These are phyloP conservation scores for Sindora glabra DNA, from an alignment of 306 rosid genomes.

Conservation along the genomic window DNA sequence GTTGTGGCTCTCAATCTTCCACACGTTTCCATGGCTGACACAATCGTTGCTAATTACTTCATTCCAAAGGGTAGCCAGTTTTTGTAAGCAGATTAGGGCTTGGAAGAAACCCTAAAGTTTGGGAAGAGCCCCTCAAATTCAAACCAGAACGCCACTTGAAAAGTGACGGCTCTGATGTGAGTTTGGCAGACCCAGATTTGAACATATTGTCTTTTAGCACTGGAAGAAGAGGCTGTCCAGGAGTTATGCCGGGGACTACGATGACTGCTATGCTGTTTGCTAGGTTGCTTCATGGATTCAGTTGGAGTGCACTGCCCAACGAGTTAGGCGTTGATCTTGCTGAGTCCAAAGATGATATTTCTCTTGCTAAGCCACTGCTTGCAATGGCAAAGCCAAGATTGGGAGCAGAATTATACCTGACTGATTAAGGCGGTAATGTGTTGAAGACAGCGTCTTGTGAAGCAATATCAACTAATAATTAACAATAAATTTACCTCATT, in stretches of 20 bases:
- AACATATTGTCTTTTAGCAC: slow-evolving; percentile 14
- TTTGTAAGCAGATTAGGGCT: slow-evolving; percentile 22
- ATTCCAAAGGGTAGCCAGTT: slow-evolving; percentile 39
- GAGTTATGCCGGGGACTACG: neutral
- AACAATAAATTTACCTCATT: too few species aligned
- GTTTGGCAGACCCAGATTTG: slow-evolving; percentile 12
- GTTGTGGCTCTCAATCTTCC: slow-evolving; percentile 27
- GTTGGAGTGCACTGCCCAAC: neutral
- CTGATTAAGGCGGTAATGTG: too few species aligned
- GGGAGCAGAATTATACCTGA: too few species aligned
- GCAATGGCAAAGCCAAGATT: slow-evolving; percentile 10
- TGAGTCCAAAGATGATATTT: neutral
- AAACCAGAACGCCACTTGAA: slow-evolving; percentile 29
- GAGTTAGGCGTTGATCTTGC: neutral
- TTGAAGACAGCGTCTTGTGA: too few species aligned
- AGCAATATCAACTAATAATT: too few species aligned
- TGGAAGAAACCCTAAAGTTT: slow-evolving; percentile 10
- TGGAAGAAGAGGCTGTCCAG: slow-evolving; percentile 13
- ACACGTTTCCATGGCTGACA: slow-evolving; percentile 21
- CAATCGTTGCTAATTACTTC: slow-evolving; percentile 19
- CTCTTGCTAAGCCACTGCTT: neutral
- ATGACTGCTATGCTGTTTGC: slow-evolving; percentile 2
- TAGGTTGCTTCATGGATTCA: slow-evolving; percentile 24
- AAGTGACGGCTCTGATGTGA: neutral
- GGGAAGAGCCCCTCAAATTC: slow-evolving; percentile 25